Percentiles rank a stretch among this genome's conserved stretches.
Evolutionary conservation across 2,329 filamentous ascomycete genomes (phyloP).

Genomic region (Colletotrichum chrysophilum): DNA sequence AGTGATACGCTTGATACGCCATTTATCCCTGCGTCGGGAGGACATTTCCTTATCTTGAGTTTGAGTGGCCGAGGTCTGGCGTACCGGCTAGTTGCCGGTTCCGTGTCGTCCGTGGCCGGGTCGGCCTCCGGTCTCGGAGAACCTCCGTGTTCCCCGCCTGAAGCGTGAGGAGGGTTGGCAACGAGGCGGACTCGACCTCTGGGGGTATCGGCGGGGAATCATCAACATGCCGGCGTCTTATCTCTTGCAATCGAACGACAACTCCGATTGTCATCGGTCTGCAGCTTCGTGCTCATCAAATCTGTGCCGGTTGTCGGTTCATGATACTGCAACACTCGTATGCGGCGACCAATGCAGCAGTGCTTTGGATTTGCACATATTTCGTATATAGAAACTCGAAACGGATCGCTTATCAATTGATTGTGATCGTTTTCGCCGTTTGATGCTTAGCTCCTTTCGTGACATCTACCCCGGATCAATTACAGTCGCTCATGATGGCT

Average conservation of each 20-base stretch:
- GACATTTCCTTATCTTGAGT: not conserved
- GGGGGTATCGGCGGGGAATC: not conserved
- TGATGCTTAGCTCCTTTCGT: not conserved
- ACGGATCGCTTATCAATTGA: not conserved
- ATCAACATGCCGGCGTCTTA: not conserved
- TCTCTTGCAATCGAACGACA: not conserved
- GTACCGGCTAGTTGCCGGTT: conserved; percentile 16
- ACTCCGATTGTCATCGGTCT: not conserved
- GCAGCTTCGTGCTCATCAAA: not conserved
- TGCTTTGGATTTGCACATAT: not conserved
- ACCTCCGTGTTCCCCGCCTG: not conserved
- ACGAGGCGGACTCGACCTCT: not conserved
- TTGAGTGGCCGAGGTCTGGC: not conserved
- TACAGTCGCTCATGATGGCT: not conserved
- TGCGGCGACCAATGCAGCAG: not conserved
- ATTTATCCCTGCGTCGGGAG: not conserved
- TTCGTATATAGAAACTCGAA: not conserved
- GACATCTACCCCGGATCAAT: not conserved
- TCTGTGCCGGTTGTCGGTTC: not conserved
- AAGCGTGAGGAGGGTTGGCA: not conserved
- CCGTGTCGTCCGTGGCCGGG: not conserved
- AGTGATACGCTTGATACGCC: not conserved
- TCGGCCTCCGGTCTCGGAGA: conserved; percentile 14
- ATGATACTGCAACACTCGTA: not conserved
- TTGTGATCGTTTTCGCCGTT: not conserved